phyloP scores from a whole-genome alignment of 2,329 filamentous ascomycete genomes.

The Lasiodiplodia theobromae region DNA sequence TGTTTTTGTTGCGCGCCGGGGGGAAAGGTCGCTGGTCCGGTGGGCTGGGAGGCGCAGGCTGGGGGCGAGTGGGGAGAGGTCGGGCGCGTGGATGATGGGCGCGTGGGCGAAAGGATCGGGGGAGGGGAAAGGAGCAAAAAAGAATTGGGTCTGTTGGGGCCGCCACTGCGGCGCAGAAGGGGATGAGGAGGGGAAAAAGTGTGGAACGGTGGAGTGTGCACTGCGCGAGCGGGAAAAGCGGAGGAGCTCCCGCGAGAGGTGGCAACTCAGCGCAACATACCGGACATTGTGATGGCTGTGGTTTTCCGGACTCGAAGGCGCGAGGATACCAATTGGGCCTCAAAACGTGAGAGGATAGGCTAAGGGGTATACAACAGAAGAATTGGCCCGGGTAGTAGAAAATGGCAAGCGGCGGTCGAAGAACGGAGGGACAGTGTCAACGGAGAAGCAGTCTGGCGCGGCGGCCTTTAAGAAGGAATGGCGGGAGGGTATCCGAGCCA shows the following conservation, averaged over 20 bases:
- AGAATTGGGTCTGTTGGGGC: background rate
- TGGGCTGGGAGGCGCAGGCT: background rate
- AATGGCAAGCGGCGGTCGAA: background rate
- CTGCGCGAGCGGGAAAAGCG: background rate
- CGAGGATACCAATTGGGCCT: background rate
- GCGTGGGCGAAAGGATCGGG: constrained; percentile 9
- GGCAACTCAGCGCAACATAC: constrained; percentile 10
- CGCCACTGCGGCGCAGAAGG: background rate
- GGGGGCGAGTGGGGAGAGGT: background rate
- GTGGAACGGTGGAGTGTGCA: constrained; percentile 8
- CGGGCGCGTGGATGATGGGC: background rate
- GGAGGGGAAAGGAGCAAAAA: background rate
- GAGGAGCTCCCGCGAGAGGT: background rate
- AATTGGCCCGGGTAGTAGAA: background rate
- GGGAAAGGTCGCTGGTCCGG: background rate
- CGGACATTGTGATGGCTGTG: constrained; percentile 14
- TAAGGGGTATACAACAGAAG: background rate
- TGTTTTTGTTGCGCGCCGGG: background rate
- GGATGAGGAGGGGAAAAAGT: background rate
- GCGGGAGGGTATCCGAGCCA: background rate
- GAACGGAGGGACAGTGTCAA: background rate
- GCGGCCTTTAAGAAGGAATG: constrained; percentile 6
- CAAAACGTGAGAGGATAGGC: background rate
- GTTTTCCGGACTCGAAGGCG: background rate
- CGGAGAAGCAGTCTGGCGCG: background rate